Evolutionary conservation across 2,329 filamentous ascomycete species (phyloP), one percentile per base, ranked within the genome.

Genomic region (Colletotrichum sp.): DNA sequence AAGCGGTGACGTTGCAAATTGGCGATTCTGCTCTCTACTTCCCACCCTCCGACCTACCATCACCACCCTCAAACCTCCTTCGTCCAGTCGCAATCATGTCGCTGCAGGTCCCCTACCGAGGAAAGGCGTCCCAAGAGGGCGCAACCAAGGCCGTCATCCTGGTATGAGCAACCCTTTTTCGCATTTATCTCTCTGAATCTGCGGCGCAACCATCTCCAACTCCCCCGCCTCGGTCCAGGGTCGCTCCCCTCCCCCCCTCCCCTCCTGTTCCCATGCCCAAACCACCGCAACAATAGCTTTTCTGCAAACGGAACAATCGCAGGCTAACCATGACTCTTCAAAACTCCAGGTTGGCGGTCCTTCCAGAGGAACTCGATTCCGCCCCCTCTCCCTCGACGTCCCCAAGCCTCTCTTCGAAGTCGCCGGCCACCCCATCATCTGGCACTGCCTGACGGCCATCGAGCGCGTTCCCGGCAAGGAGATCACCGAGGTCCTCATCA

Each of bases 381-480:
- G 97, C 80, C 97, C 97, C 81, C 91, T 99, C 80, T 98, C 96
- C 72, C 94, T 99, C 82, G 97, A 99, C 87, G 90, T 98, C 72
- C 97, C 97, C 81, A 99, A 99, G 95, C 97, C 97, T 78, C 94
- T 99, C 80, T 99, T 99, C 89, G 96, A 98, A 85, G 96, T 99
- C 83, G 97, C 97, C 80, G 97, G 97, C 81, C 97, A 99, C 87
- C 96, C 96, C 81, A 99, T 99, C 88, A 96, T 99, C 89, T 96
- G 96, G 91, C 97, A 99, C 90, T 98, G 96, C 90, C 92, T 99
- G 84, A 94, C 94, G 82, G 96, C 97, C 82, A 92, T 99, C 82
- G 93, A 95, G 79, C 98, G 96, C 85, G 95, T 99, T 76, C 94
- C 95, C 81, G 94, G 95, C 82, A 91, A 85, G 79, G 83, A 85